Base-by-base conservation (phyloP, 148 eudicot species). In the Vaccinium vitisidaea region DNA sequence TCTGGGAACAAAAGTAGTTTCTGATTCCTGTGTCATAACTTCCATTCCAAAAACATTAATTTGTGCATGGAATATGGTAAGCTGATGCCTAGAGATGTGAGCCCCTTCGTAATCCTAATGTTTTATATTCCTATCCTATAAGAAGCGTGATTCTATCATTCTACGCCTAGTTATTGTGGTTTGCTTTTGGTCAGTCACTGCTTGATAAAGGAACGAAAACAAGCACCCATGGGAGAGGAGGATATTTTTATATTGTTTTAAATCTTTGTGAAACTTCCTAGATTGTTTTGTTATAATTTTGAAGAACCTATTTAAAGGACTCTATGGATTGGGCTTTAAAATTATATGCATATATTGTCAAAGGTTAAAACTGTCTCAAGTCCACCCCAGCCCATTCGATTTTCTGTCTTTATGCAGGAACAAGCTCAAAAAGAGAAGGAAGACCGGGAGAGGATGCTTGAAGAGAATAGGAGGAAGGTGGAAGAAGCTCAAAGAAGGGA, bases 401-500 rank as follows among this genome's bases (percentile, higher is more conserved):
- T 39, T 49, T 59, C 6, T 48, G n/a, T 61, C 36, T 48, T 23
- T 21, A 32, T 86, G 46, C 87, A 96, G 99, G 97, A 96, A 90
- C 93, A 85, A 87, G 92, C 91, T 4, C 90, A 85, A 49, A 96
- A 86, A 84, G 97, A 96, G 90, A 93, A 90, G 86, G 95, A 92
- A 91, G 94, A 92, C 90, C 86, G 94, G 61, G 97, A 93, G 86
- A 91, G 89, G 87, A 88, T 93, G 94, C 85, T 93, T 76, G 95
- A 94, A 86, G 97, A 96, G 85, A 93, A 96, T 63, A 89, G 89
- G 84, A 90, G 93, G 82, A 92, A 88, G 93, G 87, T 93, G 56
- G 97, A 93, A 88, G 98, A 94, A 89, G 93, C 96, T 61, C 96
- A 94, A 80, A 90, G 93, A 87, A 82, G 82, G 86, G 99, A 94